Evolutionary conservation across 345 rosid species (phyloP), one percentile per base, ranked within the genome.

Genomic region (Garcia nutans): DNA sequence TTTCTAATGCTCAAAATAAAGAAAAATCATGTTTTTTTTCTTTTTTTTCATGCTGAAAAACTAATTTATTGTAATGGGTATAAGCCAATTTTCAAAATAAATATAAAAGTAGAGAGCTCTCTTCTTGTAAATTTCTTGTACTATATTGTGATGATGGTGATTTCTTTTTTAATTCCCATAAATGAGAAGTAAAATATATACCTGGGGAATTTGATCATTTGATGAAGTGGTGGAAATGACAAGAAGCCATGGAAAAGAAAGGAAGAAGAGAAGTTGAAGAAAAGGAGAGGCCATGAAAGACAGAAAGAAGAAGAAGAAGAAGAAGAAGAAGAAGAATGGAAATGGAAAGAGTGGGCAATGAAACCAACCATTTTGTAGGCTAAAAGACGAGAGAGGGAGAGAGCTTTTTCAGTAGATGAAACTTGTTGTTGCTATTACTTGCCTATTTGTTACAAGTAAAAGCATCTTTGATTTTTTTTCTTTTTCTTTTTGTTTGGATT

Each of bases 221-320:
- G 84, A 65, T 56, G 77, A 3, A 65, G 76, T 23, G 64, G 70
- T 10, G 70, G 74, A 23, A 65, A 31, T 16, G 26, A 58, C 16
- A 33, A 73, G 76, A 72, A 78, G 69, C 22, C n/a, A 68, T 41
- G 65, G 71, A 8, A 76, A 52, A 58, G 70, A 79, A 65, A 80
- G 70, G 55, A 79, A 65, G 47, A 75, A 68, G 72, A 85, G 58
- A 71, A 72, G 70, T 23, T 76, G 84, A 41, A 77, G 77, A 65
- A 58, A 47, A 70, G 83, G 31, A 70, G 84, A 77, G 49, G 86
- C 85, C 87, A 84, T 84, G 74, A 63, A 44, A 50, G 83, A 70
- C 16, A 50, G 61, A 23, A 49, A 47, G 66, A 24, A 45, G 68
- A 63, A 28, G 31, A 28, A 28, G 31, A 50, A 54, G 22, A 11